Evolutionary conservation across 805 yeast species (phyloP), one percentile per base, ranked within the genome.

Genomic region (Ogataea nakhonphanomensis): DNA sequence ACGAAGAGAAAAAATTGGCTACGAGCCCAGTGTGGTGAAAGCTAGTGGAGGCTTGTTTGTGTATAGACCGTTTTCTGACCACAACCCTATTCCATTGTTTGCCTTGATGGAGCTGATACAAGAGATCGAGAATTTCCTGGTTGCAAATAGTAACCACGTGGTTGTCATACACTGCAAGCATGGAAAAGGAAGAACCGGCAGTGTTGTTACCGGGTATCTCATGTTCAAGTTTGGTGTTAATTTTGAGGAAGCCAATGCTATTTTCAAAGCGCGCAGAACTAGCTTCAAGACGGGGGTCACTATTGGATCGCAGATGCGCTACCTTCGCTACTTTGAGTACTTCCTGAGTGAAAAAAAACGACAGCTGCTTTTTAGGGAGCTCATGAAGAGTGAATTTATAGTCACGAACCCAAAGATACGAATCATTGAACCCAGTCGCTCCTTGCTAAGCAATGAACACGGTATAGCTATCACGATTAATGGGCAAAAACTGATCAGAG

Each of bases 131-230:
- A 48, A 45, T 0, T 81, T 62, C 46, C 53, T 84, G 20, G 32
- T 46, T 1, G 49, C 58, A 14, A 50, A 62, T 0, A 43, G 61
- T 0, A 70, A 73, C 40, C 35, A 47, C 14, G 55, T 48, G 5
- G 79, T 83, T 2, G 89, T 85, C 0, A 59, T 91, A 7, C 97
- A 91, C 57, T 91, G 98, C 58, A 80, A 84, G 54, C 85, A 86
- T 48, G 98, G 98, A 0, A 89, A 88, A 61, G 98, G 98, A 0
- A 67, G 98, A 21, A 81, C 95, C 0, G 97, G 98, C 0, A 72
- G 89, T 1, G 62, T 87, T 1, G 74, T 76, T 6, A 77, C 85
- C 44, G 86, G 89, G 0, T 84, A 78, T 54, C 59, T 90, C 46
- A 81, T 89, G 76, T 69, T 67, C 37, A 57, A 61, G 36, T 57